A percentile compares a stretch with the other conserved stretches of the same genome.
Evolutionary conservation across 1,284 basidiomycete species (phyloP).

Genomic region (Amylostereum chailletii): DNA sequence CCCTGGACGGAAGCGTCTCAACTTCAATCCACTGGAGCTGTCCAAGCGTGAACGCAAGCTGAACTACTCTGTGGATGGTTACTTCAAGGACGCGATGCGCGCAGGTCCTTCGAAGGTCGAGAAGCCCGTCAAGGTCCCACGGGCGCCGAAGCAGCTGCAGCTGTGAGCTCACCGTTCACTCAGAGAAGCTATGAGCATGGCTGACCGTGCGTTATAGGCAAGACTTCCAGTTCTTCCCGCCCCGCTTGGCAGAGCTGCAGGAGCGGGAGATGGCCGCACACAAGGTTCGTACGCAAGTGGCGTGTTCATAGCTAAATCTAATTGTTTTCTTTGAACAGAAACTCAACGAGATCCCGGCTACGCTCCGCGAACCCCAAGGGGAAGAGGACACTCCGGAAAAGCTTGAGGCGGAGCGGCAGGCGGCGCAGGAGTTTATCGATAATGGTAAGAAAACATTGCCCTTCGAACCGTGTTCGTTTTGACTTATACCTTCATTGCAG

Average conservation of each 20-base stretch:
- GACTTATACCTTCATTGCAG: slow-evolving; percentile 27
- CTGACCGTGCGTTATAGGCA: slow-evolving; percentile 42
- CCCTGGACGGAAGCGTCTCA: slow-evolving; percentile 64
- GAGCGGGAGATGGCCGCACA: slow-evolving; percentile 82
- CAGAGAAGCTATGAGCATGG: neutral
- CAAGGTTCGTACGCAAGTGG: slow-evolving; percentile 39
- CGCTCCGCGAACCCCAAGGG: slow-evolving; percentile 59
- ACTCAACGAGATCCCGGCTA: slow-evolving; percentile 70
- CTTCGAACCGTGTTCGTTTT: slow-evolving; percentile 1
- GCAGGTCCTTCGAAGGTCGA: slow-evolving; percentile 73
- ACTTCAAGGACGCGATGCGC: slow-evolving; percentile 90
- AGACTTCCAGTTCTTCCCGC: slow-evolving; percentile 97
- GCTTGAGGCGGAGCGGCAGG: slow-evolving; percentile 74
- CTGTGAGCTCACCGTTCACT: slow-evolving; percentile 40
- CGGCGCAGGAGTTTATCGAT: slow-evolving; percentile 84
- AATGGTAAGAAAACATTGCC: slow-evolving; percentile 38
- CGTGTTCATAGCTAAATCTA: neutral
- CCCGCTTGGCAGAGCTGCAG: slow-evolving; percentile 75
- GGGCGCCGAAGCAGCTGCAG: slow-evolving; percentile 85
- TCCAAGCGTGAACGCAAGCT: slow-evolving; percentile 94
- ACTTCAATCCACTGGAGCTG: slow-evolving; percentile 80
- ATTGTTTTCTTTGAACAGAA: slow-evolving; percentile 34
- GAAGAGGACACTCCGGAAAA: slow-evolving; percentile 77
- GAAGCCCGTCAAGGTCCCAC: slow-evolving; percentile 77
- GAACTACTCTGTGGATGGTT: slow-evolving; percentile 91